A percentile compares a stretch with the other conserved stretches of the same genome.
Conservation (phyloP, 805 yeast species). For the Sporopachydermia quercuum region DNA sequence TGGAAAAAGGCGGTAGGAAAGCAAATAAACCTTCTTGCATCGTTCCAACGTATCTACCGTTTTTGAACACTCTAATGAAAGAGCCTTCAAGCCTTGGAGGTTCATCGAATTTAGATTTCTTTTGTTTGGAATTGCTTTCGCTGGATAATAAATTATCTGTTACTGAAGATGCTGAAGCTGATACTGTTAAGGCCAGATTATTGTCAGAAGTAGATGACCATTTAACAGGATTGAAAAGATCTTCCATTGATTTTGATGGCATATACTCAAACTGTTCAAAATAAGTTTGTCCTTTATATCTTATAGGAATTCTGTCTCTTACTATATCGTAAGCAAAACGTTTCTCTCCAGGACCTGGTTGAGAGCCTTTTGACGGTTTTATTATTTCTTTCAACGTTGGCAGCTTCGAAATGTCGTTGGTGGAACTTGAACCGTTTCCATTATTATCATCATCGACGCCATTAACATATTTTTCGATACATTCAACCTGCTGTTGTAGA, state of each 20-base stretch:
- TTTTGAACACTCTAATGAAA: slow-evolving; percentile 52
- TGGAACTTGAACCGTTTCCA: background rate
- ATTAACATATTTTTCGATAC: slow-evolving; percentile 15
- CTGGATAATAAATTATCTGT: too few relatives aligned
- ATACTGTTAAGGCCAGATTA: background rate
- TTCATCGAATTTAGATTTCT: slow-evolving; percentile 15
- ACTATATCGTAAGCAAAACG: slow-evolving; percentile 27
- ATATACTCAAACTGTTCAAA: slow-evolving; percentile 79
- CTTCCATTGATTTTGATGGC: slow-evolving; percentile 55
- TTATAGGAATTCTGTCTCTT: slow-evolving; percentile 80
- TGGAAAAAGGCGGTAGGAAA: slow-evolving; percentile 68
- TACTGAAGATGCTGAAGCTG: background rate
- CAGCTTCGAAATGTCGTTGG: slow-evolving; percentile 5
- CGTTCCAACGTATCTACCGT: slow-evolving; percentile 54
- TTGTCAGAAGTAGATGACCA: background rate
- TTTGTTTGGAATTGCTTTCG: slow-evolving; percentile 26
- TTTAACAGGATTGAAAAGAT: slow-evolving; percentile 54
- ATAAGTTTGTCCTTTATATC: slow-evolving; percentile 60
- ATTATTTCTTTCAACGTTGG: slow-evolving; percentile 1
- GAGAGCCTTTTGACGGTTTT: background rate
- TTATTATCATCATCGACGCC: slow-evolving; percentile 1
- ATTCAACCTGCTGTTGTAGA: slow-evolving; percentile 26
- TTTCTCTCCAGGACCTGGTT: background rate
- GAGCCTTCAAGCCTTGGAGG: slow-evolving; percentile 29
- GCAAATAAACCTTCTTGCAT: slow-evolving; percentile 57